phyloP scores from a whole-genome alignment of 345 rosid species.

The Eucalyptus erythrocorys region DNA sequence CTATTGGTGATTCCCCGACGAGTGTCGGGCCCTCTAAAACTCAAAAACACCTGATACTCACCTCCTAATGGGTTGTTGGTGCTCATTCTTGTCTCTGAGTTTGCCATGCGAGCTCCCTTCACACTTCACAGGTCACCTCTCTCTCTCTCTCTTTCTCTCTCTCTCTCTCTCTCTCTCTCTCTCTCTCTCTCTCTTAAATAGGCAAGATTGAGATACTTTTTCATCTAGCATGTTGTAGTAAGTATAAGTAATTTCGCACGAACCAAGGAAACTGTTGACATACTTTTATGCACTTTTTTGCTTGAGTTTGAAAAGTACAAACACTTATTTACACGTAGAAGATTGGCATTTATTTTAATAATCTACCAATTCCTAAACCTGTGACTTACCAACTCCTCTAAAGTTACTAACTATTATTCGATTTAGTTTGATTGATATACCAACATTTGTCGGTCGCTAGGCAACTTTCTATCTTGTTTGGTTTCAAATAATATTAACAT shows the following conservation, averaged over 20 bases:
- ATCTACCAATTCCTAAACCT: neutral
- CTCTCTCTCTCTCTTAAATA: neutral
- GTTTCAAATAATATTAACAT: too few relatives aligned
- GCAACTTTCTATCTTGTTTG: too few relatives aligned
- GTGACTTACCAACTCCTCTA: neutral
- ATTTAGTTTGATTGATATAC: neutral
- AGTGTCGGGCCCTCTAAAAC: neutral
- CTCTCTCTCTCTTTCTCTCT: neutral
- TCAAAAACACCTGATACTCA: neutral
- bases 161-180: neutral
- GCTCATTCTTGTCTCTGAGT: neutral
- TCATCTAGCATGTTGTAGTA: neutral
- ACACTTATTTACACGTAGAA: neutral
- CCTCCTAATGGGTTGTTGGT: neutral
- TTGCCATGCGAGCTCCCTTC: neutral
- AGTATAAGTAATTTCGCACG: neutral
- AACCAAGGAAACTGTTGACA: neutral
- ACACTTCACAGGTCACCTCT: neutral
- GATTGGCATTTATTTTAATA: neutral
- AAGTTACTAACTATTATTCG: neutral
- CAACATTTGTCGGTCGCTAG: neutral
- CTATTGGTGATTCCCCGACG: neutral
- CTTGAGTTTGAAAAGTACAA: neutral
- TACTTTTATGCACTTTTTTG: neutral
- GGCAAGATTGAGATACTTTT: neutral